Conservation (phyloP, 345 rosid genomes). For the Linum trigynum region DNA sequence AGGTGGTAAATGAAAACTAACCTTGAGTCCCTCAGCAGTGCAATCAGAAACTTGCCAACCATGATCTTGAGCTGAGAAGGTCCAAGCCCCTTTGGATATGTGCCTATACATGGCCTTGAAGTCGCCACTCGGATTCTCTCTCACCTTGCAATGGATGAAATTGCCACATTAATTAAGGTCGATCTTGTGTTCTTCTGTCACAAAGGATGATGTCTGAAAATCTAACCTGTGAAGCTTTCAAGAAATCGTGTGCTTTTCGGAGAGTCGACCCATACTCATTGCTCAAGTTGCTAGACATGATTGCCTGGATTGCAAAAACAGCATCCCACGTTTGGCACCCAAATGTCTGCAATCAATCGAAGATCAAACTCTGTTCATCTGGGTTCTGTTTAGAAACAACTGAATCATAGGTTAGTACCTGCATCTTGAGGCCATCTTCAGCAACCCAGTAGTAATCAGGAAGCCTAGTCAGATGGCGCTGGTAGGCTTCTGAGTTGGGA, state of each 20-base stretch:
- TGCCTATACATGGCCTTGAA: slow-evolving; percentile 5
- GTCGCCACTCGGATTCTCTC: slow-evolving; percentile 37
- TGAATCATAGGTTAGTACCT: slow-evolving; percentile 15
- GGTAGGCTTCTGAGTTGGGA: slow-evolving; percentile 40
- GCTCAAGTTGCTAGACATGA: slow-evolving; percentile 28
- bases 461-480: slow-evolving; percentile 48
- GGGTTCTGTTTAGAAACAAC: background rate
- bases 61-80: slow-evolving; percentile 42
- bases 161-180: background rate
- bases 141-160: slow-evolving; percentile 15
- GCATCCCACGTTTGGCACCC: slow-evolving; percentile 68
- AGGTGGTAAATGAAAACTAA: slow-evolving; percentile 2
- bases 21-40: slow-evolving; percentile 38
- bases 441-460: slow-evolving; percentile 54
- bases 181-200: background rate
- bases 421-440: slow-evolving; percentile 67
- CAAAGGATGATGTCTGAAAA: background rate
- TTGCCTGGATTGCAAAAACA: slow-evolving; percentile 32
- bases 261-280: slow-evolving; percentile 29
- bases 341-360: slow-evolving; percentile 26
- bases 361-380: background rate
- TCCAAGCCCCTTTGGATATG: slow-evolving; percentile 38
- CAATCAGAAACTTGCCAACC: slow-evolving; percentile 50
- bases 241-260: slow-evolving; percentile 28
- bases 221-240: slow-evolving; percentile 44